Evolutionary conservation across 495 filamentous ascomycete species (phyloP), one percentile per base, ranked within the genome.

Genomic region (Mytilinidion resinicola): DNA sequence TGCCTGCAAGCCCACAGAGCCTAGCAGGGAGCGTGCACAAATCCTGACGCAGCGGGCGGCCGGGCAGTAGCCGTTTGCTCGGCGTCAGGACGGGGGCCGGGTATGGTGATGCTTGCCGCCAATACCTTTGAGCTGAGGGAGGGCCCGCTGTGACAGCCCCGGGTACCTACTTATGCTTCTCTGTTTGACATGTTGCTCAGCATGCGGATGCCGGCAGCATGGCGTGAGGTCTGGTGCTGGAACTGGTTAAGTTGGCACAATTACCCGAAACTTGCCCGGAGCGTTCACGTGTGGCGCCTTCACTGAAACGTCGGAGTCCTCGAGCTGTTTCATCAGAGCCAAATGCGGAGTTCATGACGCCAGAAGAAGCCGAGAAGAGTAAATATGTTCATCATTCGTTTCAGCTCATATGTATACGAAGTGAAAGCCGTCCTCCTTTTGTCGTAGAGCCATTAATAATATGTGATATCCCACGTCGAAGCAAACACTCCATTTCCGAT

Each of bases 331-430:
- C 46, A 25, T 49, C 15, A 19, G 46, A 25, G 46, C 21, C 15
- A 30, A 19, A 25, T 25, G 14, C 19, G 14, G 46, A 30, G 8
- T 25, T 14, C 12, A 12, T 30, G 19, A 14, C 21, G 46, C 9
- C 19, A 49, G 20, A 17, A 8, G 12, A 20, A 49, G 20, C n/a
- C 20, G 12, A 20, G 46, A 33, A 19, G 33, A 25, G 46, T 5
- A 49, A 49, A 25, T 49, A 41, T 51, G 19, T 57, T 58, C 50
- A 54, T 54, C 15, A 62, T 49, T 59, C 55, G 55, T 51, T 44
- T 49, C 46, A 25, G 46, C 12, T 30, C 21, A 30, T 49, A 49
- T 49, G 46, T 49, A 49, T 30, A 49, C 21, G 46, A 49, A 49
- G 46, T 49, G 46, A 49, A 49, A 30, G 25, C 25, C 25, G 25